Conservation (phyloP, 352 stramenopile species). For the Pythium myriotylum region DNA sequence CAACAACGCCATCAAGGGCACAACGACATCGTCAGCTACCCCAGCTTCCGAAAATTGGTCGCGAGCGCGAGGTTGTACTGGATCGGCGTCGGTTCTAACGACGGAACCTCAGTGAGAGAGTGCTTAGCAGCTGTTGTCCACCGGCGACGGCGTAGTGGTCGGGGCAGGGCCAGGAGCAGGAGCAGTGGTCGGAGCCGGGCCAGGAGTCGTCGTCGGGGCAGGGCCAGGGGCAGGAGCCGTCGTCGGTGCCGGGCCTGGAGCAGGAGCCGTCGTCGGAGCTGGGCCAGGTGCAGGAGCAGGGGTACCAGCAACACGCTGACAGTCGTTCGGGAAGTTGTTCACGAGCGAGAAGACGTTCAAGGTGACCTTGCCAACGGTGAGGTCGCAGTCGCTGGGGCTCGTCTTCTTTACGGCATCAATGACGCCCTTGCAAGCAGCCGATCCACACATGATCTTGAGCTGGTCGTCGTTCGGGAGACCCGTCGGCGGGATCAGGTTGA, state of each 20-base stretch:
- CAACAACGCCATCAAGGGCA: not conserved
- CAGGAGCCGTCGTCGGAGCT: not conserved
- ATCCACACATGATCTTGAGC: constrained; percentile 21
- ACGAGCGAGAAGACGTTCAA: constrained; percentile 21
- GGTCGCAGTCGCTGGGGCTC: constrained; percentile 17
- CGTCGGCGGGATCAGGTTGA: constrained; percentile 23
- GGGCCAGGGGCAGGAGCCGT: not conserved
- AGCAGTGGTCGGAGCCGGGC: not conserved
- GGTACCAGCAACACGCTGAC: not conserved
- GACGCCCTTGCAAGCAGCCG: constrained; percentile 1
- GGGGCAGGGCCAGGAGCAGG: constrained; percentile 1
- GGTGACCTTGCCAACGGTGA: constrained; percentile 10
- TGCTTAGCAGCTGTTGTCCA: constrained; percentile 16
- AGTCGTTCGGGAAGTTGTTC: not conserved
- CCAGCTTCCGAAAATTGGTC: constrained; percentile 2
- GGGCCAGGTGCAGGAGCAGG: not conserved
- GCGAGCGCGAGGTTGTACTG: constrained; percentile 4
- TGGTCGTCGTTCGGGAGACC: constrained; percentile 17
- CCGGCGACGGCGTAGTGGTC: not conserved
- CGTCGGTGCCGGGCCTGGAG: not conserved
- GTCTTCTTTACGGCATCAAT: constrained; percentile 11
- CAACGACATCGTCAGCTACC: too few relatives aligned
- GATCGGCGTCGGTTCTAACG: not conserved
- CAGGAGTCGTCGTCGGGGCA: not conserved
- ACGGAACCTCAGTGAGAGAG: not conserved